Evolutionary conservation across 2,329 filamentous ascomycete species (phyloP).

Genomic region (Aureobasidium sp.): DNA sequence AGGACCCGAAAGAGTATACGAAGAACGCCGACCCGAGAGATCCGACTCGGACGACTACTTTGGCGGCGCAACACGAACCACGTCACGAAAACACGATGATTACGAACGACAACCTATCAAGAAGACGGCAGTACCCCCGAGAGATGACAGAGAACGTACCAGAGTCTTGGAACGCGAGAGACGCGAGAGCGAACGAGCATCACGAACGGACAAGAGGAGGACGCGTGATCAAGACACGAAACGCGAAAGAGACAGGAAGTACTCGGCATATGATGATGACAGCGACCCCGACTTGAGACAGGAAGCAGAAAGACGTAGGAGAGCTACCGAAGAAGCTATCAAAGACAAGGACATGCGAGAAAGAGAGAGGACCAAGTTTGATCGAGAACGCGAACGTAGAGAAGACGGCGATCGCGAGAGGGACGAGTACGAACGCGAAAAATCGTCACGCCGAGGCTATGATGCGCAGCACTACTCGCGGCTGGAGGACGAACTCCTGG

Average conservation of each 20-base stretch:
- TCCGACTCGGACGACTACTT: conserved; percentile 26
- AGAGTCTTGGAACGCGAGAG: conserved; percentile 16
- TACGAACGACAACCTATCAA: conserved; percentile 31
- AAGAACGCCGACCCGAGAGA: conserved; percentile 24
- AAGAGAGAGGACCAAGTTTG: conserved; percentile 11
- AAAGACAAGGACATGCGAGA: conserved; percentile 12
- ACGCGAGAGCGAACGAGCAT: conserved; percentile 28
- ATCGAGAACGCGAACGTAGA: conserved; percentile 17
- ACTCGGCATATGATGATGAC: conserved; percentile 27
- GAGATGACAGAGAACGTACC: conserved; percentile 19
- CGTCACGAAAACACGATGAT: conserved; percentile 32
- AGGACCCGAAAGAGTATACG: conserved; percentile 21
- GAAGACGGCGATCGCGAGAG: conserved; percentile 7
- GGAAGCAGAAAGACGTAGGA: conserved; percentile 25
- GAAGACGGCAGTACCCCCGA: conserved; percentile 7
- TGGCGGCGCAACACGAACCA: conserved; percentile 27
- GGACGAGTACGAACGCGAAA: conserved; percentile 17
- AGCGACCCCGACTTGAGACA: conserved; percentile 22
- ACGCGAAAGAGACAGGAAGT: conserved; percentile 32
- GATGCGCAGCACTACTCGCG: conserved; percentile 20
- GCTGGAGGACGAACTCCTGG: conserved; percentile 21
- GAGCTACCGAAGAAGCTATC: conserved; percentile 17
- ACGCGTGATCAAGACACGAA: conserved; percentile 33
- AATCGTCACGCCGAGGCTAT: not conserved
- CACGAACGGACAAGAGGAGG: conserved; percentile 19